Evolutionary conservation across 2,329 filamentous ascomycete genomes (phyloP), one percentile per base, ranked within the genome.

Genomic region (Xylaria sp.): DNA sequence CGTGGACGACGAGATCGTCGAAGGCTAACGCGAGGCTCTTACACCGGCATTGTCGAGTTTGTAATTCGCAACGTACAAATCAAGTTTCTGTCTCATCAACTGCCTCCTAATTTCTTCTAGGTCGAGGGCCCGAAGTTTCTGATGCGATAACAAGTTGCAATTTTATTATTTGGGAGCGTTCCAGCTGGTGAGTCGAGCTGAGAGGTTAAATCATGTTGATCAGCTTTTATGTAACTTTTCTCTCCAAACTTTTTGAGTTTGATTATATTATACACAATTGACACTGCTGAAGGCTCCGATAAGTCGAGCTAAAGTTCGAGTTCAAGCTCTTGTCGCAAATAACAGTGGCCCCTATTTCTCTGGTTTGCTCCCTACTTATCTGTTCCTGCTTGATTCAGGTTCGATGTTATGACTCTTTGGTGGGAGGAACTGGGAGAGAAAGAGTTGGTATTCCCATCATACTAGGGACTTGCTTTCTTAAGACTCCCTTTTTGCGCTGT

Each of bases 401-500:
- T 65, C 18, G 13, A 13, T 39, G 4, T 67, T 18, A 66, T 41
- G 39, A 55, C n/a, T 71, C 63, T n/a, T 58, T 41, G 2, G 65
- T 70, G 34, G 71, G 65, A 66, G 71, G 65, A 67, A 69, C 67
- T 50, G 77, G 76, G 23, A 77, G 73, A 44, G 74, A 69, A 25
- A 77, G 74, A 34, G 71, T 73, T 32, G 75, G 68, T 28, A 77
- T 62, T 6, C 74, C 74, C 74, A 80, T 74, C 78, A 80, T 79
- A 64, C 77, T 79, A n/a, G 78, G 78, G 28, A 89, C 87, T 75
- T 89, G 87, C 76, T 89, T 89, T 72, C 87, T 80, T 63, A 86
- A 76, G 58, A 89, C 80, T 34, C 85, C 85, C 48, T 83, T 82
- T 8, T 81, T 81, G 39, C 84, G 83, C 65, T 85, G 84, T 68